Evolutionary conservation across 1,284 basidiomycete species (phyloP).

Genomic region (Trametes sp.): DNA sequence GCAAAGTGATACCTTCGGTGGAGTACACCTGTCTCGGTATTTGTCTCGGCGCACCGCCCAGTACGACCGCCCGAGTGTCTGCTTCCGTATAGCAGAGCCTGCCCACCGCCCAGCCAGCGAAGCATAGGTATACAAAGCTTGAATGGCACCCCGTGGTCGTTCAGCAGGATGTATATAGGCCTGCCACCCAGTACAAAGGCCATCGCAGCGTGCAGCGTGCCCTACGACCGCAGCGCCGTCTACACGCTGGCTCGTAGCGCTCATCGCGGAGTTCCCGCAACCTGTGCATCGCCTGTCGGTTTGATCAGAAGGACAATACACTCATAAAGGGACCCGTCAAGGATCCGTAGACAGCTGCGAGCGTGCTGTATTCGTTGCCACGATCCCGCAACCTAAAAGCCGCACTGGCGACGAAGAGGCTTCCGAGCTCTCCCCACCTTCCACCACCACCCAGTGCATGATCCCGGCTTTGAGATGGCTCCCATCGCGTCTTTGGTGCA

Average conservation of each 20-base stretch:
- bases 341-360: background rate
- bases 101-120: too few relatives aligned
- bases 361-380: background rate
- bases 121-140: background rate
- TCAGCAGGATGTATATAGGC: too few relatives aligned
- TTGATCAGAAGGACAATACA: background rate
- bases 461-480: background rate
- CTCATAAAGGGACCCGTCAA: background rate
- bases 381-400: background rate
- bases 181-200: too few relatives aligned
- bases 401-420: background rate
- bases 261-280: background rate
- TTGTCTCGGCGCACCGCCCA: background rate
- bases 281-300: background rate
- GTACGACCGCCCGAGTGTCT: background rate
- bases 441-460: background rate
- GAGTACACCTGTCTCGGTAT: background rate
- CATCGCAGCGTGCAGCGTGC: too few relatives aligned
- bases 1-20: background rate
- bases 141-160: too few relatives aligned
- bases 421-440: background rate
- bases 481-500: slow-evolving; percentile 3
- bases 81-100: background rate
- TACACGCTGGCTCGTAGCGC: background rate
- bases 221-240: too few relatives aligned